Conservation (phyloP, 2,329 filamentous ascomycete genomes). For the Cytospora leucostoma region DNA sequence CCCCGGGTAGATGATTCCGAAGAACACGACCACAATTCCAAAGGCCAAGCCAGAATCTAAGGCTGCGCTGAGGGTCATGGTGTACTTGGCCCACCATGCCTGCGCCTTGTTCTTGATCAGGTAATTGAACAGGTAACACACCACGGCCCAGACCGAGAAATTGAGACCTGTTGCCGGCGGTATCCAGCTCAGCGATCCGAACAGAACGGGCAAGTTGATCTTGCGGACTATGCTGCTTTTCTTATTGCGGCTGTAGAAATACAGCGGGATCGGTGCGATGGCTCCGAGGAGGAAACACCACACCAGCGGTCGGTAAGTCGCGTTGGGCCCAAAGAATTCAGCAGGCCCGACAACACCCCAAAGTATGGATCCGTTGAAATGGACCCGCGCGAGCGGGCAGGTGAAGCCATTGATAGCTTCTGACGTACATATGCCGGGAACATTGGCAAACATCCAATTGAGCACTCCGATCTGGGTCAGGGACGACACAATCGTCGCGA, state of each 20-base stretch:
- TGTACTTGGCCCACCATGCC: conserved; percentile 89
- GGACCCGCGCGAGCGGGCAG: conserved; percentile 82
- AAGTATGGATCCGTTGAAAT: conserved; percentile 87
- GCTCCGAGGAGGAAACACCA: conserved; percentile 83
- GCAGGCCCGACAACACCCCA: conserved; percentile 85
- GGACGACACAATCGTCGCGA: conserved; percentile 73
- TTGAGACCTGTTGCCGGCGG: conserved; percentile 85
- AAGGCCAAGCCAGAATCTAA: conserved; percentile 82
- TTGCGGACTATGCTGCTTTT: conserved; percentile 68
- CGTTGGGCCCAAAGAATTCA: conserved; percentile 77
- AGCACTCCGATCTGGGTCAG: conserved; percentile 81
- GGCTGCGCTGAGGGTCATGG: conserved; percentile 83
- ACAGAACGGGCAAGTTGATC: conserved; percentile 80
- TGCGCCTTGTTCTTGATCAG: conserved; percentile 67
- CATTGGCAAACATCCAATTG: conserved; percentile 86
- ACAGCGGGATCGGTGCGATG: conserved; percentile 71
- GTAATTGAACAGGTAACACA: conserved; percentile 85
- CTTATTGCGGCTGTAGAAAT: conserved; percentile 65
- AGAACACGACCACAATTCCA: conserved; percentile 81
- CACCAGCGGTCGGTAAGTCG: conserved; percentile 73
- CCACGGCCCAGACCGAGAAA: conserved; percentile 82
- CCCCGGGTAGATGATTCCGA: conserved; percentile 81
- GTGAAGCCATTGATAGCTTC: conserved; percentile 85
- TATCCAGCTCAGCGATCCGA: conserved; percentile 83
- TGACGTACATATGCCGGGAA: conserved; percentile 75